A percentile compares a stretch with the other conserved stretches of the same genome.
Conservation (phyloP, 352 stramenopile species). For the Globisporangium takayamanum region DNA sequence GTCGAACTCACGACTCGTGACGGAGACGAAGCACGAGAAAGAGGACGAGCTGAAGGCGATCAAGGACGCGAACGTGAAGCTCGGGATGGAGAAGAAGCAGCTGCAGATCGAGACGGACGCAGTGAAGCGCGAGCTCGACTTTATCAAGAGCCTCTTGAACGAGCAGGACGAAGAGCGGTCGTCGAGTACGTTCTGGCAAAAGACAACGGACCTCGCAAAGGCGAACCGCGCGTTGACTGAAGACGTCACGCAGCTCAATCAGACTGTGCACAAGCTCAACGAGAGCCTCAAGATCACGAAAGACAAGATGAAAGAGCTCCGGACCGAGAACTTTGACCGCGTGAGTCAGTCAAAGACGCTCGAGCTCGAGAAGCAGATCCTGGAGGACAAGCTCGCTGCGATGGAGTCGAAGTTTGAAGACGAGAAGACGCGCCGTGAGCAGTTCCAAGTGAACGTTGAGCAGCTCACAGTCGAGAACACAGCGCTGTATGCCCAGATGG, state of each 20-base stretch:
- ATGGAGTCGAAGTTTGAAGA: slow-evolving; percentile 75
- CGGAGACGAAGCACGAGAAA: slow-evolving; percentile 66
- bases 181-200: slow-evolving; percentile 80
- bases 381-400: slow-evolving; percentile 53
- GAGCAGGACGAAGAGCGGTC: slow-evolving; percentile 67
- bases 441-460: slow-evolving; percentile 85
- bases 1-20: slow-evolving; percentile 59
- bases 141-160: slow-evolving; percentile 62
- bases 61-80: slow-evolving; percentile 50
- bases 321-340: slow-evolving; percentile 43
- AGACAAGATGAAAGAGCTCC: slow-evolving; percentile 38
- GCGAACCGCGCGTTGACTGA: slow-evolving; percentile 71
- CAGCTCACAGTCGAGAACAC: slow-evolving; percentile 84
- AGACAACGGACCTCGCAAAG: slow-evolving; percentile 79
- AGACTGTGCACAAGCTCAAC: slow-evolving; percentile 58
- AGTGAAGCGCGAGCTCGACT: slow-evolving; percentile 60
- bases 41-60: slow-evolving; percentile 71
- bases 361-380: slow-evolving; percentile 65
- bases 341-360: slow-evolving; percentile 58
- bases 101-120: slow-evolving; percentile 62
- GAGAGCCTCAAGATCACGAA: slow-evolving; percentile 62
- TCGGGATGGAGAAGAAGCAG: slow-evolving; percentile 64
- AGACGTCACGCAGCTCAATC: slow-evolving; percentile 55
- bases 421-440: slow-evolving; percentile 71
- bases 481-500: slow-evolving; percentile 82